Base-by-base conservation (phyloP, 306 rosid genomes). In the Sophora flavescens region DNA sequence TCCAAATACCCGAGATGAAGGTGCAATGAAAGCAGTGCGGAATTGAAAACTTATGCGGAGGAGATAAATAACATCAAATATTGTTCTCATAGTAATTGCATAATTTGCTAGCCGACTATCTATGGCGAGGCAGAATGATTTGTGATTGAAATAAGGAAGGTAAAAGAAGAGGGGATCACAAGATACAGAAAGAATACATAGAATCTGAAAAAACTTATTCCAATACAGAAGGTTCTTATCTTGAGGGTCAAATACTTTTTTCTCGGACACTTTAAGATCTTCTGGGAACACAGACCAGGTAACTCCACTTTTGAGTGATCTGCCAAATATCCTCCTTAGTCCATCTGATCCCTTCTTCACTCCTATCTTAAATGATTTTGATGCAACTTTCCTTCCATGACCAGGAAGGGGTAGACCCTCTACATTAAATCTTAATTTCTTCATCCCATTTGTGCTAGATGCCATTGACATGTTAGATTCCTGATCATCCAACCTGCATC, bases 1-100 rank as follows among this genome's bases (percentile, higher is more conserved):
- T 41, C 98, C 98, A 30, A 95, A 92, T 42, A 95, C 97, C 56
- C 97, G 81, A 42, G 98, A 95, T 0, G 97, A 92, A 10, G 98
- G 98, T 0, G 96, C 96, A 39, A 95, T 89, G 61, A 64, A 95
- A 60, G 98, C 98, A 4, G 98, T 92, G 8, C 96, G 87, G 70
- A 92, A 90, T 57, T 92, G 96, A 6, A 95, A 89, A 57, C 57
- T 83, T 64, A 95, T 90, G 4, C 95, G 91, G 6, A 95, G 18
- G 72, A 92, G 89, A 88, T 89, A 95, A 72, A 92, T 70, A 8
- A 16, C 22, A 61, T 92, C 97, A 1, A 89, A 70, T 8, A 85
- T 30, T 12, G 95, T 73, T 74, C 97, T 76, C 42, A 88, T 39
- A 10, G 83, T 80, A 8, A 86, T 82, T 11, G 83, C 68, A 50